Conservation (phyloP, 2,329 filamentous ascomycete genomes). For the Sporothrix sp. region DNA sequence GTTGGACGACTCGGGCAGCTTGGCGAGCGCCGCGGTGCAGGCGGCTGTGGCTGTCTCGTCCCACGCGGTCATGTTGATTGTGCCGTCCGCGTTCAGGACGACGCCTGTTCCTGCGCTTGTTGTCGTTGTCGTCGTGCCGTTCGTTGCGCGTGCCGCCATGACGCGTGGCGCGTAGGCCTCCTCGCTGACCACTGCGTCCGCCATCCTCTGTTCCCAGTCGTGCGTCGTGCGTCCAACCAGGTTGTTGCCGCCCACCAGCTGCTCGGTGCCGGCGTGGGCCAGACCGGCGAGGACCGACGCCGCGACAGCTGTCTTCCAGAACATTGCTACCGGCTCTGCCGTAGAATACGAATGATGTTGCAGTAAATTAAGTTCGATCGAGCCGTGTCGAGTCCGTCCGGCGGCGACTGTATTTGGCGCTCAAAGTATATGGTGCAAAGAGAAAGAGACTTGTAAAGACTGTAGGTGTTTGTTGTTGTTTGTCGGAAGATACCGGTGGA, state of each 20-base stretch:
- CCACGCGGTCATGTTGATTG: slow-evolving; percentile 48
- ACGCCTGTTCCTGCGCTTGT: slow-evolving; percentile 20
- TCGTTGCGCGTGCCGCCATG: slow-evolving; percentile 11
- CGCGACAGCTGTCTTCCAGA: slow-evolving; percentile 27
- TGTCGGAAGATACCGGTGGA: not conserved
- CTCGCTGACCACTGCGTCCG: slow-evolving; percentile 22
- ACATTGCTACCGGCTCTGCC: slow-evolving; percentile 24
- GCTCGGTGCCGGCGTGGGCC: slow-evolving; percentile 27
- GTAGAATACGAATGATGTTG: not conserved
- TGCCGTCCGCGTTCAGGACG: slow-evolving; percentile 32
- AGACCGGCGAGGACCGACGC: slow-evolving; percentile 28
- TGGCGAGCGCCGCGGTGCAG: slow-evolving; percentile 47
- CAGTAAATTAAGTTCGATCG: not conserved
- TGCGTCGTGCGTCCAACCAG: slow-evolving; percentile 19
- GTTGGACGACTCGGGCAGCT: slow-evolving; percentile 52
- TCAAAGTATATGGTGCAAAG: not conserved
- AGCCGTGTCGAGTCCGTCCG: slow-evolving; percentile 15
- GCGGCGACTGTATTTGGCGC: slow-evolving; percentile 13
- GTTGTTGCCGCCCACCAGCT: slow-evolving; percentile 20
- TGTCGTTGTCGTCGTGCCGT: slow-evolving; percentile 4
- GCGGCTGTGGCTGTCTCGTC: slow-evolving; percentile 44
- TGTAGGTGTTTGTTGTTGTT: not conserved
- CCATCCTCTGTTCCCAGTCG: slow-evolving; percentile 23
- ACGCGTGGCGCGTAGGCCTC: slow-evolving; percentile 14
- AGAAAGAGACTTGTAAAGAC: not conserved